A percentile compares a stretch with the other conserved stretches of the same genome.
Conservation (phyloP, 345 rosid species). For the Euphorbia pulcherrima region DNA sequence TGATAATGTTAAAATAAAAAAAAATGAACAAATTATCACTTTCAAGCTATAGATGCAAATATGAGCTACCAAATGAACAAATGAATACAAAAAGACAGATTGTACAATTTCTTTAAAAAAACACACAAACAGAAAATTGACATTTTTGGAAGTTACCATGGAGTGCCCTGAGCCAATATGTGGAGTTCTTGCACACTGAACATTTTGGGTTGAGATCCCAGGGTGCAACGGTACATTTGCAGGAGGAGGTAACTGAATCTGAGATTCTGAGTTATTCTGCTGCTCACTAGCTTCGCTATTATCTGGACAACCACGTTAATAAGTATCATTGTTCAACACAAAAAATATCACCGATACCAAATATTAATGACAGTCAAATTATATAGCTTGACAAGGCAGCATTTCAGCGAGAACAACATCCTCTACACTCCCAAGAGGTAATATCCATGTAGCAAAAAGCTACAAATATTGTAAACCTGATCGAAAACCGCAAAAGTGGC, state of each 20-base stretch:
- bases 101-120: not conserved
- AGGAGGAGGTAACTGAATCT: constrained; percentile 41
- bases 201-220: constrained; percentile 41
- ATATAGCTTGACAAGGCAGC: not conserved
- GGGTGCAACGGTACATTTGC: constrained; percentile 47
- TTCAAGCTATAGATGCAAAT: not conserved
- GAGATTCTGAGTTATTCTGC: constrained; percentile 50
- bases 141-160: constrained; percentile 42
- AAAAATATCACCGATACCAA: not conserved
- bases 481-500: not conserved
- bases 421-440: not conserved
- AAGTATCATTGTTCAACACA: constrained; percentile 8
- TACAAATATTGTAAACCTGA: not conserved
- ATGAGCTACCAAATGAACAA: not conserved
- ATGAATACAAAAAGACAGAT: not conserved
- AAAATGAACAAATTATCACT: not conserved
- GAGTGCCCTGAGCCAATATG: constrained; percentile 50
- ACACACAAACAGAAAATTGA: not conserved
- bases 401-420: not conserved
- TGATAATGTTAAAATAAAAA: not conserved
- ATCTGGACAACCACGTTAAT: constrained; percentile 36
- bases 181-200: constrained; percentile 46
- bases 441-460: not conserved
- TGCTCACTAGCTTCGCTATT: constrained; percentile 64
- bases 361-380: not conserved